Percentiles rank a stretch among this genome's conserved stretches.
phyloP scores from a whole-genome alignment of 805 yeast species.

The Cyberlindnera sargentensis region DNA sequence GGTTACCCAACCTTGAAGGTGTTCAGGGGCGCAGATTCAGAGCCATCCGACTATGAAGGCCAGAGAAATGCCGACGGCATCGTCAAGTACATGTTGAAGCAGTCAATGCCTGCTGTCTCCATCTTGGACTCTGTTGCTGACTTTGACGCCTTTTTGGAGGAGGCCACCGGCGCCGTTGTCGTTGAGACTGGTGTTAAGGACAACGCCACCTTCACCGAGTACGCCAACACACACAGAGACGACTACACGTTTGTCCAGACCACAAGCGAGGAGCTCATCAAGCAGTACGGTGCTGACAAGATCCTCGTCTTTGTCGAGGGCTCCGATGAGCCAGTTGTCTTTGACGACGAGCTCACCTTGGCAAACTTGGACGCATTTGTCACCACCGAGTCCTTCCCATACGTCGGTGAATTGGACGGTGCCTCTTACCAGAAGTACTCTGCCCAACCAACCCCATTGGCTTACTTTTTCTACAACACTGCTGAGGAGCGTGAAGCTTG shows the following conservation, averaged over 20 bases:
- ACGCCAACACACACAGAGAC: constrained; percentile 63
- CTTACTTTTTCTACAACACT: constrained; percentile 76
- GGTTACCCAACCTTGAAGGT: constrained; percentile 86
- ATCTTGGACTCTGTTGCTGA: constrained; percentile 40
- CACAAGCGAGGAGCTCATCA: constrained; percentile 27
- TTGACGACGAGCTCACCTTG: constrained; percentile 21
- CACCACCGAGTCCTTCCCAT: constrained; percentile 63
- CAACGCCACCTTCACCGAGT: constrained; percentile 50
- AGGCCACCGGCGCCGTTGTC: constrained; percentile 44
- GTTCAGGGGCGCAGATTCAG: constrained; percentile 41
- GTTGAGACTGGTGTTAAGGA: constrained; percentile 44
- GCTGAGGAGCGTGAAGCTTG: constrained; percentile 58
- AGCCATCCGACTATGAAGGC: constrained; percentile 68
- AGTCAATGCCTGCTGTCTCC: constrained; percentile 70
- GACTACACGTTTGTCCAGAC: constrained; percentile 54
- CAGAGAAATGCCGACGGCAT: constrained; percentile 79
- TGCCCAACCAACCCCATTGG: constrained; percentile 68
- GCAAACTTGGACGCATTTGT: constrained; percentile 25
- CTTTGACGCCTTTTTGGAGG: constrained; percentile 42
- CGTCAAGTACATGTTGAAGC: constrained; percentile 70
- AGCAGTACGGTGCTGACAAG: constrained; percentile 28
- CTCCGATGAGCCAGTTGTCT: constrained; percentile 26
- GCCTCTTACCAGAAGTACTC: constrained; percentile 71
- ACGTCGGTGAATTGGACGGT: constrained; percentile 82
- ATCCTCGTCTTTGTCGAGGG: constrained; percentile 26